A percentile compares a stretch with the other conserved stretches of the same genome.
Conservation (phyloP, 1,139 yeast genomes). For the Suhomyces bolitotheri region DNA sequence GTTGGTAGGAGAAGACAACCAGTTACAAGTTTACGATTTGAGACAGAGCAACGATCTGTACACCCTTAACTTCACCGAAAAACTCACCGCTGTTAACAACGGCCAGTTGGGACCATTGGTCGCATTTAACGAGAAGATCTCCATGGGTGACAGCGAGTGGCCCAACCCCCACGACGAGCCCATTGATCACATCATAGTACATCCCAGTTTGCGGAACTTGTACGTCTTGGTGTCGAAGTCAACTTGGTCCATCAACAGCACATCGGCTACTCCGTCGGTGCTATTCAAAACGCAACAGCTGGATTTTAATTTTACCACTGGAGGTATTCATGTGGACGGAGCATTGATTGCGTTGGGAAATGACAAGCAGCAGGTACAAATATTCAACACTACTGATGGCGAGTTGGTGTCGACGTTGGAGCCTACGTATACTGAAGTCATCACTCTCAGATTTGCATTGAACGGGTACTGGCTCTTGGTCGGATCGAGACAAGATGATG, state of each 20-base stretch:
- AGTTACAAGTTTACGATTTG: conserved; percentile 6
- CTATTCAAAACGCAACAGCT: conserved; percentile 9
- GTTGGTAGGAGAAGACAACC: conserved; percentile 15
- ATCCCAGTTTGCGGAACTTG: conserved; percentile 34
- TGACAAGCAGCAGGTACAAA: conserved; percentile 35
- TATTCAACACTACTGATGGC: conserved; percentile 47
- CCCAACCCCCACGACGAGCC: conserved; percentile 6
- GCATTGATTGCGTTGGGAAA: conserved; percentile 54
- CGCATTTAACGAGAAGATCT: conserved; percentile 20
- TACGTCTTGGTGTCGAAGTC: conserved; percentile 31
- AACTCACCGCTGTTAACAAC: conserved; percentile 4
- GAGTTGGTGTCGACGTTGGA: conserved; percentile 40
- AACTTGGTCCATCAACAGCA: conserved; percentile 33
- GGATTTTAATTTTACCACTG: conserved; percentile 23
- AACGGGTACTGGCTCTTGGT: conserved; percentile 69
- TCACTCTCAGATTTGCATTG: conserved; percentile 53
- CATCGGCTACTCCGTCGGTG: conserved; percentile 4
- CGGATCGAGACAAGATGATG: conserved; percentile 17
- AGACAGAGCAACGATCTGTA: conserved; percentile 6
- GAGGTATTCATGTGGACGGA: conserved; percentile 67
- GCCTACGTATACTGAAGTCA: conserved; percentile 28
- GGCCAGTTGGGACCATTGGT: conserved; percentile 18
- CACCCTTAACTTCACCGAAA: conserved; percentile 1
- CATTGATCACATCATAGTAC: conserved; percentile 27
- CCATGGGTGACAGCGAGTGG: conserved; percentile 16